phyloP scores from a whole-genome alignment of 768 basidiomycete species.

The Ramaria sp. region DNA sequence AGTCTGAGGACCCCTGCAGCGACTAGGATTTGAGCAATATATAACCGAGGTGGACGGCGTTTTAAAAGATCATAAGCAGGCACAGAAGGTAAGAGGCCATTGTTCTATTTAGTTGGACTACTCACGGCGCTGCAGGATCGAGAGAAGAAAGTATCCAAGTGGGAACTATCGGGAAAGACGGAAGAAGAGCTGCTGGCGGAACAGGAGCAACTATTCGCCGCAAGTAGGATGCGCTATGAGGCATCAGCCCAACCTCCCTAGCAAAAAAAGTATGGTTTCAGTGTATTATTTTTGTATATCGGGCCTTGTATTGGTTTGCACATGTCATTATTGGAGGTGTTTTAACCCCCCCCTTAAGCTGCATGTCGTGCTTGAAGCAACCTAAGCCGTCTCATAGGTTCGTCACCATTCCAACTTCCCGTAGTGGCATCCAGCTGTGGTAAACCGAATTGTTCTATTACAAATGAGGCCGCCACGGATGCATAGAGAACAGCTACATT shows the following conservation, averaged over 20 bases:
- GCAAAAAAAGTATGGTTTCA: background rate
- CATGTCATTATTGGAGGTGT: no score
- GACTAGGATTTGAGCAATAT: slow-evolving; percentile 88
- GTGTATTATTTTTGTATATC: slow-evolving; percentile 5
- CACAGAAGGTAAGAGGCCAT: slow-evolving; percentile 60
- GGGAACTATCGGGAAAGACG: slow-evolving; percentile 79
- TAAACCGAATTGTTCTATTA: slow-evolving; percentile 73
- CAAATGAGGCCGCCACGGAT: slow-evolving; percentile 71
- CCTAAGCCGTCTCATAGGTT: slow-evolving; percentile 45
- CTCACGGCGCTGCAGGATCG: slow-evolving; percentile 44
- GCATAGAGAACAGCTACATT: slow-evolving; percentile 57
- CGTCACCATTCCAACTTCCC: slow-evolving; percentile 60
- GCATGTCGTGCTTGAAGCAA: slow-evolving; percentile 34
- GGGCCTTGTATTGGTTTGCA: background rate
- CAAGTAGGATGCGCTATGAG: slow-evolving; percentile 39
- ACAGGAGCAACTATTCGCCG: slow-evolving; percentile 91
- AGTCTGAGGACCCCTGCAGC: slow-evolving; percentile 32
- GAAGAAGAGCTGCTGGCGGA: slow-evolving; percentile 80
- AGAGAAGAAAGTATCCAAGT: slow-evolving; percentile 86
- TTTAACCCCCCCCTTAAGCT: slow-evolving; percentile 14
- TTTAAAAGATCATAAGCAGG: slow-evolving; percentile 91
- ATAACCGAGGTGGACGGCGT: slow-evolving; percentile 86
- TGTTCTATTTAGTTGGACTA: background rate
- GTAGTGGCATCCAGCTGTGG: slow-evolving; percentile 33
- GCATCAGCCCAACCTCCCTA: slow-evolving; percentile 10